Evolutionary conservation across 345 rosid genomes (phyloP).

Genomic region (Leavenworthia alabamica): DNA sequence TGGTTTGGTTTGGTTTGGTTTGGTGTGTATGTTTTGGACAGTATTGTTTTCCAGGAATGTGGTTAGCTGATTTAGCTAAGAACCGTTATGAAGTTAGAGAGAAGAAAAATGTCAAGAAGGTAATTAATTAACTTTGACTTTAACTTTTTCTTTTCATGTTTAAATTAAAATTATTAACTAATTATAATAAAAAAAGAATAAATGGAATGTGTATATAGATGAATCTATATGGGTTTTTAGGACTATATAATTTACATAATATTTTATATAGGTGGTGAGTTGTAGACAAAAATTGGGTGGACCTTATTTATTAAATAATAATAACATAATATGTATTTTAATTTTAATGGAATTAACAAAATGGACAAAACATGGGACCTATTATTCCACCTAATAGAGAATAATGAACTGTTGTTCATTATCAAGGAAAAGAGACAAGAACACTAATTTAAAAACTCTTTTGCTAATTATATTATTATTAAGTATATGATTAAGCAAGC

Average conservation of each 20-base stretch:
- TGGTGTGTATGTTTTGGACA: constrained; percentile 31
- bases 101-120: constrained; percentile 73
- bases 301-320: constrained; percentile 16
- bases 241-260: background rate
- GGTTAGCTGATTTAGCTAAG: constrained; percentile 59
- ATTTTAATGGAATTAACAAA: constrained; percentile 12
- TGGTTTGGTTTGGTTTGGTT: too few relatives aligned
- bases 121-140: constrained; percentile 10
- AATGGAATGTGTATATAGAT: constrained; percentile 5
- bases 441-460: background rate
- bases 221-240: constrained; percentile 1
- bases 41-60: constrained; percentile 77
- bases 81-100: constrained; percentile 66
- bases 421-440: background rate
- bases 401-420: constrained; percentile 18
- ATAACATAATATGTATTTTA: background rate
- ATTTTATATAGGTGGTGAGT: constrained; percentile 23
- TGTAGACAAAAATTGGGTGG: constrained; percentile 30
- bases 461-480: background rate
- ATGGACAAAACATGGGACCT: constrained; percentile 33
- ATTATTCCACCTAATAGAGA: constrained; percentile 33
- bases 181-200: background rate
- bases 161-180: constrained; percentile 4
- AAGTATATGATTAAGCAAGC: background rate
- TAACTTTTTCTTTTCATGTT: background rate